Evolutionary conservation across 2,329 filamentous ascomycete genomes (phyloP).

Genomic region (Sarocladiaceae sp.): DNA sequence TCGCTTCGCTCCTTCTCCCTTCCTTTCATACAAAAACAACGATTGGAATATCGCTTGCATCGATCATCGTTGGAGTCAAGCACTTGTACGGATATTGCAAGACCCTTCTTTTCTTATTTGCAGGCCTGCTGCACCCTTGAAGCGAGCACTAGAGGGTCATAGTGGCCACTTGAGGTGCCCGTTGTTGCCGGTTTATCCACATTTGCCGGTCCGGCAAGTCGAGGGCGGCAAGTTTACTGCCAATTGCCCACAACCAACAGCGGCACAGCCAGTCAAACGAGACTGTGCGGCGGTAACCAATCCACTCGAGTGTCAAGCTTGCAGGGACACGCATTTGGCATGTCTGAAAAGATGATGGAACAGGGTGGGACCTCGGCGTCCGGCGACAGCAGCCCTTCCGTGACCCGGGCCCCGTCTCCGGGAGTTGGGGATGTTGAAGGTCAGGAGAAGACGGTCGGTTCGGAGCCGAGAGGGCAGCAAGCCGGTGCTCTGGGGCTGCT

Average conservation of each 20-base stretch:
- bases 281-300: background rate
- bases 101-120: background rate
- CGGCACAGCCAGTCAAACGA: background rate
- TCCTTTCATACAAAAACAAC: background rate
- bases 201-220: constrained; percentile 6
- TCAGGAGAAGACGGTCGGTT: background rate
- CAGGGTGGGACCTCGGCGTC: background rate
- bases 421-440: background rate
- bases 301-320: background rate
- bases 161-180: background rate
- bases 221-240: background rate
- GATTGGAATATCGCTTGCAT: background rate
- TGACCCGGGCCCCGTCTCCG: background rate
- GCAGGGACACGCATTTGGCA: background rate
- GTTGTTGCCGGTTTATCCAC: background rate
- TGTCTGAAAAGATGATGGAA: constrained; percentile 6
- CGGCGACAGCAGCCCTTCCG: background rate
- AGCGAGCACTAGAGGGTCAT: background rate
- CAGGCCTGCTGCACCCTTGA: background rate
- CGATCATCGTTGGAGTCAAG: background rate
- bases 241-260: background rate
- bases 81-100: background rate
- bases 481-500: background rate
- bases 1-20: background rate
- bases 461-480: background rate